Conservation (phyloP, 169 alveolate species). For the Eimeria brunetti region DNA sequence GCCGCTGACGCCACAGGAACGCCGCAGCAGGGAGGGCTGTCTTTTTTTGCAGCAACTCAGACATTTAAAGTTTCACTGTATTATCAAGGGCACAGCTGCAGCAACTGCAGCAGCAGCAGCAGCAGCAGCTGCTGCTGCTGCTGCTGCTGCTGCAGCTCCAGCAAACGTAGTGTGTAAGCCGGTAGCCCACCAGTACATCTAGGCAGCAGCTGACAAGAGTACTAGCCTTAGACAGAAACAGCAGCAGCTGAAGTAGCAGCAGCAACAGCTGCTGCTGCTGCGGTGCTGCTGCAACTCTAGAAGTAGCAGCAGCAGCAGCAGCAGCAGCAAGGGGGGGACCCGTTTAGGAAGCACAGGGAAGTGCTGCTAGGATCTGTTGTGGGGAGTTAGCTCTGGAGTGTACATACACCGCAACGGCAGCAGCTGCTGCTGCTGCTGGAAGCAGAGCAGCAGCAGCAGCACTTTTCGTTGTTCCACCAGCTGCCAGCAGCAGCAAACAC, state of each 20-base stretch:
- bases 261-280: conserved; percentile 18
- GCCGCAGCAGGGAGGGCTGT: conserved; percentile 18
- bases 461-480: not conserved
- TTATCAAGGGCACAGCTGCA: not conserved
- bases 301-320: conserved; percentile 16
- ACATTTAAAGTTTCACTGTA: not conserved
- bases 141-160: not conserved
- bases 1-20: not conserved
- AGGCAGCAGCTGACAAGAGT: conserved; percentile 18
- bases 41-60: not conserved
- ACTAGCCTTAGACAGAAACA: not conserved
- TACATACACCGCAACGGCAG: not conserved
- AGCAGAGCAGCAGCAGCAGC: not conserved
- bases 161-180: not conserved
- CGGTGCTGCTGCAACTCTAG: not conserved
- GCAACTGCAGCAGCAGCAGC: not conserved
- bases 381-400: too few relatives aligned
- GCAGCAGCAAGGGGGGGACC: too few relatives aligned
- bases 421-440: not conserved
- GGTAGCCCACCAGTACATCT: not conserved
- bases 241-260: too few relatives aligned
- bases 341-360: too few relatives aligned
- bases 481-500: not conserved
- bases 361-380: too few relatives aligned
- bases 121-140: not conserved